Conservation (phyloP, 2,329 filamentous ascomycete species). For the Alternaria postmessia region DNA sequence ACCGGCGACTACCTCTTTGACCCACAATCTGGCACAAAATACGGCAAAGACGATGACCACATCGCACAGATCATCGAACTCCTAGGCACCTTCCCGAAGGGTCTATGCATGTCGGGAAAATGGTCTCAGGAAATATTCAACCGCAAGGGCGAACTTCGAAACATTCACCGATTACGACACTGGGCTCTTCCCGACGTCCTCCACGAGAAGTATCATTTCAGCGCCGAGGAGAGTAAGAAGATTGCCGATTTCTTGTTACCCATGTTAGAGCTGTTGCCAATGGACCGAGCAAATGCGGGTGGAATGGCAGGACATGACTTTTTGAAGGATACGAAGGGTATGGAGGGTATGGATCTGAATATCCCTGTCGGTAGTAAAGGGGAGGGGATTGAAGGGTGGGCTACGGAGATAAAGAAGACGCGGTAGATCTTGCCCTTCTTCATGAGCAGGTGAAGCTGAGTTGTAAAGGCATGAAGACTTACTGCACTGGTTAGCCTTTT, state of each 20-base stretch:
- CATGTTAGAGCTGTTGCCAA: conserved; percentile 89
- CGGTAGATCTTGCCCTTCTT: conserved; percentile 29
- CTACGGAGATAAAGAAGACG: conserved; percentile 77
- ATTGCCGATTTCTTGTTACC: conserved; percentile 85
- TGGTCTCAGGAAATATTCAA: conserved; percentile 99
- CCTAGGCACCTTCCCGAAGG: conserved; percentile 90
- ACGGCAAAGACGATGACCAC: conserved; percentile 99
- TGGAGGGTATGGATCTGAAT: conserved; percentile 80
- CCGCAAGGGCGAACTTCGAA: conserved; percentile 93
- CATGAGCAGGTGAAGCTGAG: not conserved
- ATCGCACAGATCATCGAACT: conserved; percentile 99
- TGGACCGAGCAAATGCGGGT: conserved; percentile 90
- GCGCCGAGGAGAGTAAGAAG: conserved; percentile 78
- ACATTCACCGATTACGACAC: conserved; percentile 94
- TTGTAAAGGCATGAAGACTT: not conserved
- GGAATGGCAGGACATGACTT: conserved; percentile 90
- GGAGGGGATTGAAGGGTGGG: conserved; percentile 95
- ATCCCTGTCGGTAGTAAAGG: conserved; percentile 82
- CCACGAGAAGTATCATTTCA: conserved; percentile 96
- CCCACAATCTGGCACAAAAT: conserved; percentile 97
- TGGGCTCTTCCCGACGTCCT: conserved; percentile 95
- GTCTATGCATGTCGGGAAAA: conserved; percentile 88
- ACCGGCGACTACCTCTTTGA: conserved; percentile 99
- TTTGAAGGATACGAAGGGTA: conserved; percentile 84
- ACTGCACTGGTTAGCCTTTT: conserved; percentile 4